Evolutionary conservation across 129 eudicot genomes (phyloP).

Genomic region (Dittrichia graveolens): DNA sequence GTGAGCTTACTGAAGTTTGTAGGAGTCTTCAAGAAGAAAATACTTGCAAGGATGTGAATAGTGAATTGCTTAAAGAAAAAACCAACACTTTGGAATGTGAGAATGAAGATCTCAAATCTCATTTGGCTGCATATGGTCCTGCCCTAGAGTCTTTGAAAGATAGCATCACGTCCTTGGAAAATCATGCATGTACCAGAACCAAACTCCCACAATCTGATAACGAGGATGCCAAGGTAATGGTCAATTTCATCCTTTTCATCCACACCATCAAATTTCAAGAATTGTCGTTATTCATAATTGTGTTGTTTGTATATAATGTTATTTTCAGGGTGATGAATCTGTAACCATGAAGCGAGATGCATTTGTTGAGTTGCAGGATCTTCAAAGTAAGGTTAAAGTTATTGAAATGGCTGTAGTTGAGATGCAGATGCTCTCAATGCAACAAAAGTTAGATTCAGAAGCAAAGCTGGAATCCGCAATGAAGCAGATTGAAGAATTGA

Average conservation of each 20-base stretch:
- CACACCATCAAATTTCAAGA: no score
- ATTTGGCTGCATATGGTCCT: conserved; percentile 54
- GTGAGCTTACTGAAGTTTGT: conserved; percentile 61
- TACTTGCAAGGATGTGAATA: conserved; percentile 33
- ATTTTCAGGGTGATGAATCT: conserved; percentile 47
- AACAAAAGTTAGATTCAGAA: conserved; percentile 49
- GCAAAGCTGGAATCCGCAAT: conserved; percentile 60
- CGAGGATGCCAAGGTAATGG: conserved; percentile 54
- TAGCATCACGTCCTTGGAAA: conserved; percentile 69
- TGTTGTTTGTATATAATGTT: no score
- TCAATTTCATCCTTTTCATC: not conserved
- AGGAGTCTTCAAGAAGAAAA: conserved; percentile 45
- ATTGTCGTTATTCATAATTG: no score
- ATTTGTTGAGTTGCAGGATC: conserved; percentile 47
- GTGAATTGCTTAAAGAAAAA: conserved; percentile 44
- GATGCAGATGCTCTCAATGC: conserved; percentile 46
- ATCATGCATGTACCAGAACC: conserved; percentile 35
- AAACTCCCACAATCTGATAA: conserved; percentile 41
- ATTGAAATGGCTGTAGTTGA: conserved; percentile 54
- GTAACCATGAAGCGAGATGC: conserved; percentile 30
- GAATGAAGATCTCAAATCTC: conserved; percentile 58
- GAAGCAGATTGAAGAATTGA: conserved; percentile 61
- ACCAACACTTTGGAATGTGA: conserved; percentile 49
- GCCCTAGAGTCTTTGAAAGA: conserved; percentile 61
- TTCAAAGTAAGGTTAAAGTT: conserved; percentile 55